phyloP scores from a whole-genome alignment of 306 rosid species.

The Cucumis melo region DNA sequence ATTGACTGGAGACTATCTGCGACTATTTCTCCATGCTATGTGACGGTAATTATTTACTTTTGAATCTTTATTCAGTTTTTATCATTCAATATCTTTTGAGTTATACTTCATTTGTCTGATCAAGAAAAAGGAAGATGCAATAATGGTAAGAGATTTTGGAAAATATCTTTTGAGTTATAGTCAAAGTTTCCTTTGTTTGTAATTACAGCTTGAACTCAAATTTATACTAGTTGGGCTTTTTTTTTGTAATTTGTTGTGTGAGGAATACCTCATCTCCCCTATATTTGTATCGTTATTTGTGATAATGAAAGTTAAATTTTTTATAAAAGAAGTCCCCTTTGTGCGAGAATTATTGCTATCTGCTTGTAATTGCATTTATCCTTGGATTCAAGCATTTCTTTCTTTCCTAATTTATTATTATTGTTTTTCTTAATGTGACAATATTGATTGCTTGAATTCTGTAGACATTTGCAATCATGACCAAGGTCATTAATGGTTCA shows the following conservation, averaged over 20 bases:
- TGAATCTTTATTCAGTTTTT: background rate
- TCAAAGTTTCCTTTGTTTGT: background rate
- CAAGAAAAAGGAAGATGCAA: too few relatives aligned
- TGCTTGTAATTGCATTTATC: background rate
- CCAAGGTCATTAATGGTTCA: background rate
- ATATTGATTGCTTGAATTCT: background rate
- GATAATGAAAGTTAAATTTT: too few relatives aligned
- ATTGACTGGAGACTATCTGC: slow-evolving; percentile 94
- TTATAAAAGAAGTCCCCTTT: too few relatives aligned
- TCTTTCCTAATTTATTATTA: background rate
- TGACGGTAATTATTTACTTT: slow-evolving; percentile 48
- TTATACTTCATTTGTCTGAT: too few relatives aligned
- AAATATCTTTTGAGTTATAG: background rate
- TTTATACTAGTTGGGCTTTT: too few relatives aligned
- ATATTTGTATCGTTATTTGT: too few relatives aligned
- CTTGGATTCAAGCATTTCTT: background rate
- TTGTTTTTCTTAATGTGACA: background rate
- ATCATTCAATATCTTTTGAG: background rate
- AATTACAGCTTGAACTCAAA: too few relatives aligned
- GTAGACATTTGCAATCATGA: background rate
- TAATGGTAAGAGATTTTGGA: too few relatives aligned
- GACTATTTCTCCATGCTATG: slow-evolving; percentile 88
- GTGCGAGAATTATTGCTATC: too few relatives aligned
- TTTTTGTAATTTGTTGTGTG: too few relatives aligned
- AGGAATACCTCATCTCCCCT: too few relatives aligned